Evolutionary conservation across 2,329 filamentous ascomycete genomes (phyloP), one percentile per base, ranked within the genome.

Genomic region (Pseudogymnoascus sp.): DNA sequence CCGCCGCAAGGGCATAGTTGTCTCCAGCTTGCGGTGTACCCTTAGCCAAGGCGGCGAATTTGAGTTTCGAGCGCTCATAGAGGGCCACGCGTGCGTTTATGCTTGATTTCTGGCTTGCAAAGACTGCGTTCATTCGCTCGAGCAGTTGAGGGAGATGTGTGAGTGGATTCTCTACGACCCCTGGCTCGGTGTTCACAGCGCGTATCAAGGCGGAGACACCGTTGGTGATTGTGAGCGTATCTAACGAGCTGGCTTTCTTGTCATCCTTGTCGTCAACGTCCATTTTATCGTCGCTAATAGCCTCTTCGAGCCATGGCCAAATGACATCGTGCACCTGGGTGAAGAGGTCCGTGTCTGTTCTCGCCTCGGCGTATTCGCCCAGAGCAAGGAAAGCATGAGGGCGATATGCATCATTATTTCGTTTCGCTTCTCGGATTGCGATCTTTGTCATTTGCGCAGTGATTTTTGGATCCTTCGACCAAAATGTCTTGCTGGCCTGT

Each of bases 351-450:
- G 91, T 72, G 70, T 93, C 88, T 23, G 82, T 80, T 56, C 89
- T 82, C 12, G 83, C 84, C 38, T 83, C 82, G n/a, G 86, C 84
- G 69, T 93, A 89, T 62, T 85, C 81, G 71, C 90, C 92, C 4
- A 97, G 78, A 36, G 85, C 86, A 62, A 79, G 78, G 66, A 96
- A 83, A 0, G 90, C 90, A 74, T 90, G 82, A 18, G 88, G 88
- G 12, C 90, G 85, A 75, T 97, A 99, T 6, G 80, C 80, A n/a
- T 87, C 84, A 71, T 97, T 97, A 72, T 93, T 93, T 34, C 95
- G 85, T 78, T 95, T 97, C 7, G 92, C 92, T 80, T 99, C 95
- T 63, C 93, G 84, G 14, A 93, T 74, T 4, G 84, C 84, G 67
- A 96, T 88, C 82, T 93, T 93, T 77, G 88, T 89, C 77, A 93